Evolutionary conservation across 768 basidiomycete genomes (phyloP).

Genomic region (Suillus sp.): DNA sequence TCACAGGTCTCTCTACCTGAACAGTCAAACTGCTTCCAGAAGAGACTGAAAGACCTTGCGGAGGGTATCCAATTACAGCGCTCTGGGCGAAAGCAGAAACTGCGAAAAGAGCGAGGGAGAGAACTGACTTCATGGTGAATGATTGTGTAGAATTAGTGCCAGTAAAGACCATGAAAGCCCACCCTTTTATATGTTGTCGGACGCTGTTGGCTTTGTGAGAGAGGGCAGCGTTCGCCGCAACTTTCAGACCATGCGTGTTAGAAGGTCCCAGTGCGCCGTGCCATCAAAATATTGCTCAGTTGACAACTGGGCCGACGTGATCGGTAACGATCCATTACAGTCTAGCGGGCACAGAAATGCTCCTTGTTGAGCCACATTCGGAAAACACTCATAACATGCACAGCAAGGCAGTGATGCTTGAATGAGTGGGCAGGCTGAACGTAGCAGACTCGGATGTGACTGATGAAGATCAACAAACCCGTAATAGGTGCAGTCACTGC

Average conservation of each 20-base stretch:
- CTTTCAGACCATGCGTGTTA: neutral
- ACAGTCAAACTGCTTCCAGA: slow-evolving; percentile 44
- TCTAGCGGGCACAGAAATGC: neutral
- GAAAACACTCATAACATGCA: neutral
- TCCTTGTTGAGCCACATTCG: neutral
- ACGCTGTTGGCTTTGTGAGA: neutral
- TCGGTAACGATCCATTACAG: neutral
- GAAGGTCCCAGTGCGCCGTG: neutral
- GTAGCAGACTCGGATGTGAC: neutral
- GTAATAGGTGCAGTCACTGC: too few species aligned
- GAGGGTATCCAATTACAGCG: slow-evolving; percentile 43
- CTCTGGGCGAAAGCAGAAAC: slow-evolving; percentile 44
- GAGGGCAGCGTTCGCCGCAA: neutral
- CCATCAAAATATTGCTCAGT: neutral
- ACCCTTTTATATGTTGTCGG: slow-evolving; percentile 1
- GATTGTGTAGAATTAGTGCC: neutral
- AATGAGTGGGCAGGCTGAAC: neutral
- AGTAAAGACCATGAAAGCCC: neutral
- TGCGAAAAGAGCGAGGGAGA: slow-evolving; percentile 30
- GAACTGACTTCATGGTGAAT: slow-evolving; percentile 20
- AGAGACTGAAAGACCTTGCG: slow-evolving; percentile 35
- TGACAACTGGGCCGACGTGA: neutral
- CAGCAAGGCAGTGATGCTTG: neutral
- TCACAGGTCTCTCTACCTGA: slow-evolving; percentile 50
- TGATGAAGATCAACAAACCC: neutral